Evolutionary conservation across 345 rosid genomes (phyloP), one percentile per base, ranked within the genome.

Genomic region (Rhodamnia rubescens): DNA sequence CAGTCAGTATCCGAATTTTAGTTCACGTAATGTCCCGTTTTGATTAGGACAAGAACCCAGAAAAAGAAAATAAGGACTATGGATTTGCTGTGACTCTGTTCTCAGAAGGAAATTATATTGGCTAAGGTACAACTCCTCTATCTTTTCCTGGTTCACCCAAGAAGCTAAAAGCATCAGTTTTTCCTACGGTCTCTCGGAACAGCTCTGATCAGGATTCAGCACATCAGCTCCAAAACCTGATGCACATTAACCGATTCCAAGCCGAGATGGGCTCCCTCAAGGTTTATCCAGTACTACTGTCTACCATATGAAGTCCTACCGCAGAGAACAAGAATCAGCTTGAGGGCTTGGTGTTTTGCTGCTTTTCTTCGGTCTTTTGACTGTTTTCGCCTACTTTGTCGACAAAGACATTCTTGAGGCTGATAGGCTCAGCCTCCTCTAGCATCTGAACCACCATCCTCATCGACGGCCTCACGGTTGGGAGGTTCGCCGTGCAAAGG

Each of bases 371-470:
- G 9, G 83, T 26, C 42, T 40, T 27, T 22, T 81, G 52, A 56
- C 85, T 59, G 52, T 84, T 85, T 84, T 50, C 84, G 50, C 81
- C 83, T 15, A 26, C 87, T 52, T 83, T 86, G 27, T 85, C 36
- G 26, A 87, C 89, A 42, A 83, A 59, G 55, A 92, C 82, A 83
- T 85, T 78, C 1, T 87, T 83, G 74, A 89, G 89, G 74, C 81
- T 59, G 82, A 89, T 86, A 51, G 93, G 92, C 82, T 90, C 89
- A 74, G 92, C 92, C 54, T 93, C 95, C 90, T 96, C 96, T 21
- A 96, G 90, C 96, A 95, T 95, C 69, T 92, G 92, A 82, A 96
- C 98, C 27, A 96, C 98, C 87, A 88, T 89, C 85, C 95, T 92
- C 98, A 94, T 96, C 11, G 91, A 91, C 42, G 98, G 99, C 86